phyloP scores from a whole-genome alignment of 2,329 filamentous ascomycete species.

The Orbilia oligospora region DNA sequence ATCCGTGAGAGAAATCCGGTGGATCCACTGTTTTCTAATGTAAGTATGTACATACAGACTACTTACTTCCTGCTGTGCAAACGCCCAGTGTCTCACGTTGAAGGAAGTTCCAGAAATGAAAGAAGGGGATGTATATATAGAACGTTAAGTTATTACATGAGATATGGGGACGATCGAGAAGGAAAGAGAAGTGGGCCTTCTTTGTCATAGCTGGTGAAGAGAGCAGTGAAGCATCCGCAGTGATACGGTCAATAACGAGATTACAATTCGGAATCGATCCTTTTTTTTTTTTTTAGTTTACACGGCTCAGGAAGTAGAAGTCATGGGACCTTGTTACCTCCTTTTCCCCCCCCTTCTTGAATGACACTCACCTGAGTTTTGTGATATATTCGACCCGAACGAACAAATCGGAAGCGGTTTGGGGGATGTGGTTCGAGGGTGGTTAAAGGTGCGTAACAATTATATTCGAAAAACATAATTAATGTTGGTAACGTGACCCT shows the following conservation, averaged over 20 bases:
- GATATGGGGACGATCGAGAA: conserved; percentile 12
- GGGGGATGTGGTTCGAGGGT: conserved; percentile 25
- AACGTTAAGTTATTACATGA: conserved; percentile 18
- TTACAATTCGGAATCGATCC: not conserved
- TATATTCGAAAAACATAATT: conserved; percentile 40
- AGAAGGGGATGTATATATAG: conserved; percentile 33
- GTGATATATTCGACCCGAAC: conserved; percentile 20
- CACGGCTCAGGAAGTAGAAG: conserved; percentile 11
- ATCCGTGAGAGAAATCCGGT: conserved; percentile 1
- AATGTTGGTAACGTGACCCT: conserved; percentile 50
- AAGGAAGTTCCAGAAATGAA: conserved; percentile 31
- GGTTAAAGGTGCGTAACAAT: conserved; percentile 30
- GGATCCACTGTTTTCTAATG: not conserved
- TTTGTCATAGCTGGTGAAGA: conserved; percentile 18
- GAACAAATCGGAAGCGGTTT: conserved; percentile 56
- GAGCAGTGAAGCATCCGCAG: conserved; percentile 21
- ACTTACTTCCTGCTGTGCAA: conserved; percentile 3
- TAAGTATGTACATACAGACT: too few relatives aligned
- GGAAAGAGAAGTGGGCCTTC: conserved; percentile 9
- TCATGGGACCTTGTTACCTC: conserved; percentile 45
- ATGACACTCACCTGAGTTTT: conserved; percentile 31
- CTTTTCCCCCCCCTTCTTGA: not conserved
- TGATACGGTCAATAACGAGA: conserved; percentile 45
- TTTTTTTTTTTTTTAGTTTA: conserved; percentile 26
- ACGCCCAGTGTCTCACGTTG: conserved; percentile 12